Percentiles rank a stretch among this genome's conserved stretches.
Evolutionary conservation across 164 flowering plant species (phyloP).

Genomic region (Amborella trichopoda): DNA sequence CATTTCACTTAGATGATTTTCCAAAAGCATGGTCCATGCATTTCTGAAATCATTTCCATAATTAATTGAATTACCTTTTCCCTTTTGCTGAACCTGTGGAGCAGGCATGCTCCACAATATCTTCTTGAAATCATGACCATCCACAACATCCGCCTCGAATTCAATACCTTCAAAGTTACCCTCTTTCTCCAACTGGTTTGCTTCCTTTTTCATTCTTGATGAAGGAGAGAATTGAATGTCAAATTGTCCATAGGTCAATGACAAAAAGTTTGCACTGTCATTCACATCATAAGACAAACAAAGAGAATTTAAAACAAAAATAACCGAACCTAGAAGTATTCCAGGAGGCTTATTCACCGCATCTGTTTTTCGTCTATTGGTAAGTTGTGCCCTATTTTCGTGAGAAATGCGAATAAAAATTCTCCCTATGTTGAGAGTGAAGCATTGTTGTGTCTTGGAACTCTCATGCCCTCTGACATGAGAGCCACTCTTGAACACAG

Average conservation of each 20-base stretch:
- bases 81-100: conserved; percentile 11
- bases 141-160: conserved; percentile 9
- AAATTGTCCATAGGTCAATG: conserved; percentile 43
- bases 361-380: conserved; percentile 12
- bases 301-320: conserved; percentile 27
- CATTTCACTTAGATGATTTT: conserved; percentile 32
- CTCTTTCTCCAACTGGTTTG: too few relatives aligned
- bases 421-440: conserved; percentile 30
- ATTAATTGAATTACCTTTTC: conserved; percentile 8
- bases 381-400: conserved; percentile 11
- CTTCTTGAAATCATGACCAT: too few relatives aligned
- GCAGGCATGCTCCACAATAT: conserved; percentile 63
- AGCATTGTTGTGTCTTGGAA: conserved; percentile 14
- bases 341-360: conserved; percentile 13
- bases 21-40: conserved; percentile 16
- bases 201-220: too few relatives aligned
- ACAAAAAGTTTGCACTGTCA: conserved; percentile 24
- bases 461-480: too few relatives aligned
- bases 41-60: conserved; percentile 8
- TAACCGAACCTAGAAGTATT: conserved; percentile 25
- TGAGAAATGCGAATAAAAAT: conserved; percentile 32
- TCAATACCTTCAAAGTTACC: conserved; percentile 14
- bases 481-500: too few relatives aligned
- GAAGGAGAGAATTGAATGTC: conserved; percentile 27
- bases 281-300: conserved; percentile 23